phyloP scores from a whole-genome alignment of 2,329 filamentous ascomycete species.

The Cladophialophora chaetospira region DNA sequence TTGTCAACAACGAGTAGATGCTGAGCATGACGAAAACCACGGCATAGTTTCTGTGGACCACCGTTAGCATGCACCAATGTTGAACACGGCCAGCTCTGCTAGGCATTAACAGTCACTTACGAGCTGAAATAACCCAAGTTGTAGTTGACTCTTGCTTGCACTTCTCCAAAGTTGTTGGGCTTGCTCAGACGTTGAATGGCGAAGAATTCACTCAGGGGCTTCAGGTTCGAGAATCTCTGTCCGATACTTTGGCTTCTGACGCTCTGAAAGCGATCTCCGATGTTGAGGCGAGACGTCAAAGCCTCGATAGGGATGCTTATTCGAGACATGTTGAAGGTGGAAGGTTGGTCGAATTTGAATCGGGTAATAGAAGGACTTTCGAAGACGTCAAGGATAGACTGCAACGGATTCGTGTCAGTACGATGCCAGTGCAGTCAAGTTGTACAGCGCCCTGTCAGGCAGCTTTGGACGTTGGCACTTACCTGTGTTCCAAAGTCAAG shows the following conservation, averaged over 20 bases:
- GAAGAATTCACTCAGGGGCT: conserved; percentile 88
- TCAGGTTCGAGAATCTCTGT: conserved; percentile 87
- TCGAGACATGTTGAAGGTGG: conserved; percentile 64
- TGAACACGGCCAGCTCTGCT: too few species aligned
- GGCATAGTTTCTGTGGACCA: conserved; percentile 98
- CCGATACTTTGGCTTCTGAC: conserved; percentile 77
- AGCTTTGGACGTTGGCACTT: not conserved
- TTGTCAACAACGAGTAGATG: conserved; percentile 92
- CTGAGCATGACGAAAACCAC: conserved; percentile 91
- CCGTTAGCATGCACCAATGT: too few species aligned
- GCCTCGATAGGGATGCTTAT: conserved; percentile 92
- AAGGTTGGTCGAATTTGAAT: not conserved
- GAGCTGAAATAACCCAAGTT: conserved; percentile 95
- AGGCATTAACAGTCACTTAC: too few species aligned
- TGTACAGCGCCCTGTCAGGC: not conserved
- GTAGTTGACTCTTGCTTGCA: conserved; percentile 93
- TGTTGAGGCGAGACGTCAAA: conserved; percentile 85
- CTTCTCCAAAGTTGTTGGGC: conserved; percentile 84
- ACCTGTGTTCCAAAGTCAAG: not conserved
- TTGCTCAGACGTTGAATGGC: conserved; percentile 95
- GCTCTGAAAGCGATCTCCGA: conserved; percentile 80
- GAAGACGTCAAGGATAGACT: not conserved
- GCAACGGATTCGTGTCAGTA: not conserved
- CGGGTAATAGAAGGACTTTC: not conserved
- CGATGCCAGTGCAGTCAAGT: not conserved